These are phyloP conservation scores for Hanseniaspora lindneri DNA, from an alignment of 805 yeast genomes.

Conservation along the genomic window DNA sequence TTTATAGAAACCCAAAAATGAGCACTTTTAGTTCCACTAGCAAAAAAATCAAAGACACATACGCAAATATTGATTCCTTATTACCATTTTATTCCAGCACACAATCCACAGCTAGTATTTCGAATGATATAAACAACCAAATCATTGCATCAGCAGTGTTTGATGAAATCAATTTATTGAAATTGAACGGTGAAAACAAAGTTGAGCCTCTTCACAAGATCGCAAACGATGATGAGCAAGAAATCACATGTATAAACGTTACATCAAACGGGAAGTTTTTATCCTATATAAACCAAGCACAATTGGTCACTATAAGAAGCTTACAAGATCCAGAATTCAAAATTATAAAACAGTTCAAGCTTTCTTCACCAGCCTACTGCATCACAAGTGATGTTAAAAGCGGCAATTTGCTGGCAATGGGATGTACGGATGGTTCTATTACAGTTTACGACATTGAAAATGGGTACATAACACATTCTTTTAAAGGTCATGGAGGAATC, in stretches of 20 bases:
- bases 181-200: slow-evolving; percentile 30
- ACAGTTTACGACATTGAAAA: slow-evolving; percentile 87
- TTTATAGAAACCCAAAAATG: too few species aligned
- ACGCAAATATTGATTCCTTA: slow-evolving; percentile 32
- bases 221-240: slow-evolving; percentile 74
- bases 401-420: slow-evolving; percentile 78
- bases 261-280: slow-evolving; percentile 64
- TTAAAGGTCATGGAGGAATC: slow-evolving; percentile 88
- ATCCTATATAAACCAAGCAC: slow-evolving; percentile 71
- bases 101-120: slow-evolving; percentile 60
- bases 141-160: slow-evolving; percentile 67
- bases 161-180: slow-evolving; percentile 63
- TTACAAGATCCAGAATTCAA: slow-evolving; percentile 26
- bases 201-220: slow-evolving; percentile 34
- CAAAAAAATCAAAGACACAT: slow-evolving; percentile 27
- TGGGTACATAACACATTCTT: slow-evolving; percentile 75
- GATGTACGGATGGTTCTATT: slow-evolving; percentile 87
- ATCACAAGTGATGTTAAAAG: slow-evolving; percentile 59
- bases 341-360: slow-evolving; percentile 41
- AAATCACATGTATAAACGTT: slow-evolving; percentile 58
- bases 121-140: slow-evolving; percentile 39
- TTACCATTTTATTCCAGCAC: slow-evolving; percentile 77
- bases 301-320: slow-evolving; percentile 57
- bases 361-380: slow-evolving; percentile 73
- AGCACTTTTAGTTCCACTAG: not conserved